Evolutionary conservation across 495 filamentous ascomycete genomes (phyloP).

Genomic region (Geoglossum glabrum): DNA sequence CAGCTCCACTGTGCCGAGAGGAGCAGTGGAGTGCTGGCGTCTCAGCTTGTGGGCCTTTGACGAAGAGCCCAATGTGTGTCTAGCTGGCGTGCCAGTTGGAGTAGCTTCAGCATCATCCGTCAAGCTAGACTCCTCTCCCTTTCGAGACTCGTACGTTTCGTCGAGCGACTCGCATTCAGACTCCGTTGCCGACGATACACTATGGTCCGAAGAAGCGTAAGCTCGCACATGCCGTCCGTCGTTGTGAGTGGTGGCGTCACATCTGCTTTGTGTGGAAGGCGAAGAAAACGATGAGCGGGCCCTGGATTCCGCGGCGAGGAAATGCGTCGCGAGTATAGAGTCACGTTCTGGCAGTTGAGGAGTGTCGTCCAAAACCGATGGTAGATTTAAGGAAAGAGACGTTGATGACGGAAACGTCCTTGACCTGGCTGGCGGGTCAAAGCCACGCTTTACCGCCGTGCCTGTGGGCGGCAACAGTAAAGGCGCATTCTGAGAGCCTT

Average conservation of each 20-base stretch:
- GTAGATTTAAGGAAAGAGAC: background rate
- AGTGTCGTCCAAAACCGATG: slow-evolving; percentile 3
- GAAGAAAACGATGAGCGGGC: slow-evolving; percentile 21
- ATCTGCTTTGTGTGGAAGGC: slow-evolving; percentile 4
- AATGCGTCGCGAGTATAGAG: slow-evolving; percentile 43
- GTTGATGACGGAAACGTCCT: background rate
- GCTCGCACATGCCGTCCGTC: background rate
- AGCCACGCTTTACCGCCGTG: background rate
- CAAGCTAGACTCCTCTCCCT: slow-evolving; percentile 29
- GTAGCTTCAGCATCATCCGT: slow-evolving; percentile 39
- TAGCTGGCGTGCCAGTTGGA: slow-evolving; percentile 33
- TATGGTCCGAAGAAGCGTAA: background rate
- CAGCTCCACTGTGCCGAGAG: slow-evolving; percentile 79
- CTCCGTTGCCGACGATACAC: slow-evolving; percentile 25
- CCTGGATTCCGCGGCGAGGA: slow-evolving; percentile 29
- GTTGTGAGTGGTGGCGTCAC: background rate
- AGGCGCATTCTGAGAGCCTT: background rate
- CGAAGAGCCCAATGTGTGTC: slow-evolving; percentile 8
- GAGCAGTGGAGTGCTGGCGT: slow-evolving; percentile 20
- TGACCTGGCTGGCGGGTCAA: background rate
- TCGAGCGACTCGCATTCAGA: slow-evolving; percentile 38
- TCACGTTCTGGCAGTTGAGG: slow-evolving; percentile 41
- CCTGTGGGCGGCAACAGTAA: background rate
- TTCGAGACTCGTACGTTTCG: slow-evolving; percentile 28
- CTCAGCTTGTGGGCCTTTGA: background rate